These are phyloP conservation scores for Teratosphaeriaceae sp. DNA, from an alignment of 2,329 filamentous ascomycete species.

Conservation along the genomic window DNA sequence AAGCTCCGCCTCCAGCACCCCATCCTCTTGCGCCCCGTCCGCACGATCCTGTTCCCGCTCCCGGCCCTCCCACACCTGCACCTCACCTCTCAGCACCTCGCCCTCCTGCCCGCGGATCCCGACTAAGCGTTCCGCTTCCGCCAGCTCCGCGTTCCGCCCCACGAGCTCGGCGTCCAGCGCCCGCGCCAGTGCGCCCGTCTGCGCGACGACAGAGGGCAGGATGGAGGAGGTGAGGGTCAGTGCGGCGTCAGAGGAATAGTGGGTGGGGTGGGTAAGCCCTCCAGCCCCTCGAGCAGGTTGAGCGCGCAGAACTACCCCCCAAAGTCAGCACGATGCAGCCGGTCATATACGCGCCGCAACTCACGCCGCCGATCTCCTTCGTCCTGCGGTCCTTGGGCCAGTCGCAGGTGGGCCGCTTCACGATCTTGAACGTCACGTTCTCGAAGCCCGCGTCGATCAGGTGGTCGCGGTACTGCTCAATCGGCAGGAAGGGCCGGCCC, in stretches of 20 bases:
- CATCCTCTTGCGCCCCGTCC: constrained; percentile 29
- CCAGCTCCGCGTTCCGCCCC: constrained; percentile 56
- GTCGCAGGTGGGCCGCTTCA: constrained; percentile 21
- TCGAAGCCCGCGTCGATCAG: constrained; percentile 22
- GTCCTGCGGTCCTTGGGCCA: constrained; percentile 24
- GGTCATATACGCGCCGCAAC: constrained; percentile 1
- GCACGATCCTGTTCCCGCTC: constrained; percentile 46
- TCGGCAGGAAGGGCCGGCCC: constrained; percentile 11
- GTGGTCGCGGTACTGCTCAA: constrained; percentile 11
- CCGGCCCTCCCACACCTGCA: constrained; percentile 47
- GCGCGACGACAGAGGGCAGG: constrained; percentile 47
- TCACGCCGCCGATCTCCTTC: constrained; percentile 21
- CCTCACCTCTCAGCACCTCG: constrained; percentile 49
- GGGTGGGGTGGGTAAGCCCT: not conserved
- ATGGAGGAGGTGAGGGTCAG: constrained; percentile 58
- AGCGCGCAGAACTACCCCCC: constrained; percentile 3
- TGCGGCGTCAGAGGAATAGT: constrained; percentile 35
- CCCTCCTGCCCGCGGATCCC: constrained; percentile 62
- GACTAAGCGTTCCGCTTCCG: constrained; percentile 42
- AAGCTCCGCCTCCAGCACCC: constrained; percentile 28
- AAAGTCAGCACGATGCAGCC: too few species aligned
- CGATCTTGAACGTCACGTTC: constrained; percentile 16
- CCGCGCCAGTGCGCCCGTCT: constrained; percentile 36
- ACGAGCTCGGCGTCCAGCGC: constrained; percentile 67
- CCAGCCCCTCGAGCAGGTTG: too few species aligned